Evolutionary conservation across 1,284 basidiomycete species (phyloP).

Genomic region (Porodaedalea pini): DNA sequence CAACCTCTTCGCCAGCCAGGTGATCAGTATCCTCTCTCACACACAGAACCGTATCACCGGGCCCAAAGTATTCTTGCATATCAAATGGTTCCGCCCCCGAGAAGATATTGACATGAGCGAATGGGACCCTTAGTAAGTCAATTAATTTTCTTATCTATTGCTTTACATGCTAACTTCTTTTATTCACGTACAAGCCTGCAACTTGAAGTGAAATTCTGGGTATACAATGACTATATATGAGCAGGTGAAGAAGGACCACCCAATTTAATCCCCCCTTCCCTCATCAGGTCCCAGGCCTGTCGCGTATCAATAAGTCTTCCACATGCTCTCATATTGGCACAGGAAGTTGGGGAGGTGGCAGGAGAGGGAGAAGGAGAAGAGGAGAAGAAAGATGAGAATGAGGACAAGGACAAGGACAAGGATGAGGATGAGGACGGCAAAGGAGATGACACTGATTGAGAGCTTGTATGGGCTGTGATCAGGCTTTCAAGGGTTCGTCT

Average conservation of each 20-base stretch:
- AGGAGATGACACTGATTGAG: neutral
- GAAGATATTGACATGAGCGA: neutral
- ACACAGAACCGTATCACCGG: neutral
- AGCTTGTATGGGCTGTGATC: neutral
- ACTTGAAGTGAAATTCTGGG: constrained; percentile 10
- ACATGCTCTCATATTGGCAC: neutral
- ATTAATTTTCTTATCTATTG: neutral
- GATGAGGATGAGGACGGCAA: neutral
- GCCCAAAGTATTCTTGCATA: neutral
- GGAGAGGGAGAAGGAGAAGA: no score
- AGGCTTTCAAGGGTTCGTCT: constrained; percentile 8
- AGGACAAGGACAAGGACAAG: no score
- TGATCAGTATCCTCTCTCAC: neutral
- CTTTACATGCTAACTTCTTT: neutral
- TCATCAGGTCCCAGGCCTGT: no score
- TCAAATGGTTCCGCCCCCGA: constrained; percentile 4
- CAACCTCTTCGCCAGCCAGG: constrained; percentile 2
- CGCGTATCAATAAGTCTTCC: neutral
- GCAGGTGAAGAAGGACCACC: constrained; percentile 2
- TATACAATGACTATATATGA: neutral
- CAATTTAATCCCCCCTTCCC: neutral
- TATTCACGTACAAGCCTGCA: constrained; percentile 3
- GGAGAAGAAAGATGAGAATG: no score
- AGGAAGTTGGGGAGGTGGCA: no score
- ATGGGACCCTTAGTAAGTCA: constrained; percentile 13